Evolutionary conservation across 2,329 filamentous ascomycete species (phyloP).

Genomic region (Chaetomium globosum): DNA sequence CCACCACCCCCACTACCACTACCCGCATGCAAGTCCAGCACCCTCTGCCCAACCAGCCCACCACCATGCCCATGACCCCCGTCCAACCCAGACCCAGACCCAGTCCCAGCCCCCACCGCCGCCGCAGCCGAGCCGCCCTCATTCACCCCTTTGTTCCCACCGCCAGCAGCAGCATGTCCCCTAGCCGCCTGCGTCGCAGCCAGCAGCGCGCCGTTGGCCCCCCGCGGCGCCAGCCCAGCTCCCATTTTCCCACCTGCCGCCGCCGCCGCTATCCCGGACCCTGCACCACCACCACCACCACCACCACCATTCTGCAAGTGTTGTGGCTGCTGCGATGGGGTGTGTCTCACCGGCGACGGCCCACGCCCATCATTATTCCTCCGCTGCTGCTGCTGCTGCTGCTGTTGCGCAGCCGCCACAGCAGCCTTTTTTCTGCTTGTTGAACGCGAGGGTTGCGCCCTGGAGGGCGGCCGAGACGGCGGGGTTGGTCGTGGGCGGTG

Average conservation of each 20-base stretch:
- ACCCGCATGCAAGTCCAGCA: conserved; percentile 33
- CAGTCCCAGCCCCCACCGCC: neutral
- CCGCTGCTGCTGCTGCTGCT: neutral
- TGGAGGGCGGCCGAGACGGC: conserved; percentile 48
- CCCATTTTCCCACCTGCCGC: no score
- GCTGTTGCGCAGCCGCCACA: conserved; percentile 20
- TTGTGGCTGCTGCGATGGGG: neutral
- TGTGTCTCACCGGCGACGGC: neutral
- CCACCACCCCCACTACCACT: no score
- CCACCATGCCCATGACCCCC: conserved; percentile 29
- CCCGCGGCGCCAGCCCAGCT: neutral
- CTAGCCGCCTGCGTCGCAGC: conserved; percentile 43
- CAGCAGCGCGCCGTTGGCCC: conserved; percentile 27
- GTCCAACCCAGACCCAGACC: neutral
- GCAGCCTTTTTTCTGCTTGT: conserved; percentile 27
- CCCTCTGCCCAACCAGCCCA: conserved; percentile 35
- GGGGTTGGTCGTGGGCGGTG: conserved; percentile 8
- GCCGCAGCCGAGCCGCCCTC: conserved; percentile 3
- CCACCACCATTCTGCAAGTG: neutral
- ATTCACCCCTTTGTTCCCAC: conserved; percentile 31
- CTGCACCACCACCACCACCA: no score
- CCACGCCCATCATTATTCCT: neutral
- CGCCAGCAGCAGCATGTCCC: conserved; percentile 26
- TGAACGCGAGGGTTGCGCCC: conserved; percentile 60
- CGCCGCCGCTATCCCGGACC: neutral